Conservation (phyloP, 768 basidiomycete genomes). For the Amanita subjunquillea region DNA sequence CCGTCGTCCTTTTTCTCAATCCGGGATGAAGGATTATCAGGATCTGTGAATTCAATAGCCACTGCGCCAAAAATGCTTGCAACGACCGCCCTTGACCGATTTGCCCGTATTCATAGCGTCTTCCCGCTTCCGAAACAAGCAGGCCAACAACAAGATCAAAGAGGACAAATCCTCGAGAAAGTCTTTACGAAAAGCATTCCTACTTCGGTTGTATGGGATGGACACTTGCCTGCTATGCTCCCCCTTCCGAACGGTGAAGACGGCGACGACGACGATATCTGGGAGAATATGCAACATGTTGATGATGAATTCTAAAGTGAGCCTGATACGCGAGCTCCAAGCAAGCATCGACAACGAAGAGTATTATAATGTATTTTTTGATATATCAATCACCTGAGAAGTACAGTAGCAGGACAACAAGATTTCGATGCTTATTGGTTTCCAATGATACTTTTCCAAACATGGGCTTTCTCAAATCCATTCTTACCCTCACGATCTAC, state of each 20-base stretch:
- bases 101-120: conserved; percentile 57
- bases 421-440: conserved; percentile 17
- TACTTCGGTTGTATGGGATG: conserved; percentile 58
- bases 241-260: conserved; percentile 13
- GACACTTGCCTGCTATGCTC: conserved; percentile 7
- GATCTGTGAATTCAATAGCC: conserved; percentile 57
- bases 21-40: conserved; percentile 48
- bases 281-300: conserved; percentile 54
- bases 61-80: conserved; percentile 41
- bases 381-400: not conserved
- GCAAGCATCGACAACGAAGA: conserved; percentile 14
- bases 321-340: conserved; percentile 13
- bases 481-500: conserved; percentile 66
- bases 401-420: not conserved
- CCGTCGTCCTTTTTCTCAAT: not conserved
- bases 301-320: conserved; percentile 23
- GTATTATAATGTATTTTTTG: not conserved
- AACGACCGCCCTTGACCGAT: conserved; percentile 62
- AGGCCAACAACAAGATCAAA: conserved; percentile 42
- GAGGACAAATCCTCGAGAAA: conserved; percentile 55
- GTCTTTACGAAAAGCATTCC: conserved; percentile 52
- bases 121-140: conserved; percentile 36
- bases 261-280: conserved; percentile 49
- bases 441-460: conserved; percentile 82
- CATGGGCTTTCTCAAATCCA: conserved; percentile 85